Evolutionary conservation across 2,329 filamentous ascomycete species (phyloP), one percentile per base, ranked within the genome.

Genomic region (Microcyclosporella mali): DNA sequence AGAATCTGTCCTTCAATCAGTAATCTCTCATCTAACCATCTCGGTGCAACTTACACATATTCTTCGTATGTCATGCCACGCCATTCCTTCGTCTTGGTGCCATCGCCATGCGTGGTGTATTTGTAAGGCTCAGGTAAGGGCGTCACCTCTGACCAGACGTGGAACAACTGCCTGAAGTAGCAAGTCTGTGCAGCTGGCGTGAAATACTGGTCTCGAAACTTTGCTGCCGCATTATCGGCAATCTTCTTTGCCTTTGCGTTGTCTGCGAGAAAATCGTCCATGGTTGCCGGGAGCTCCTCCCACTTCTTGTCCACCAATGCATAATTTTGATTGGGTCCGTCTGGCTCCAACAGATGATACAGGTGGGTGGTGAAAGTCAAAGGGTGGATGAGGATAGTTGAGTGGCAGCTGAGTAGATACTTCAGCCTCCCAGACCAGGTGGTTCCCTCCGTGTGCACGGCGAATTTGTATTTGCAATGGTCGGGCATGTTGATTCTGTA

Each of bases 371-470:
- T 47, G 43, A 52, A 64, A 16, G 43, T 53, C n/a, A 61, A 39
- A 10, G 55, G 48, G 37, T 63, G 61, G 25, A 56, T 51, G 28
- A 63, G 30, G 15, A 61, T 50, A 7, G 57, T 55, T 14, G 55
- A 60, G 43, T 60, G 53, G 46, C 62, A 64, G 43, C 56, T 59
- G 14, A 61, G 57, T 14, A 64, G 45, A 39, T 61, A 62, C 37
- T 62, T 63, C 18, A 63, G 50, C 6, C 61, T 53, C 15, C 59
- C 61, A 2, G 60, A 63, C 47, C 61, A 63, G 3, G 59, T 58
- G 17, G 60, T 62, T 3, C 60, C 62, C 43, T 63, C 61, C 2
- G 61, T 64, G 27, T 62, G 56, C 17, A 59, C 58, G 7, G 58
- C 51, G 33, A 58, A 61, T 33, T 55, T 54, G 46, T 61, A 62